phyloP scores from a whole-genome alignment of 768 basidiomycete species.

The Neoboletus subvelutipes region DNA sequence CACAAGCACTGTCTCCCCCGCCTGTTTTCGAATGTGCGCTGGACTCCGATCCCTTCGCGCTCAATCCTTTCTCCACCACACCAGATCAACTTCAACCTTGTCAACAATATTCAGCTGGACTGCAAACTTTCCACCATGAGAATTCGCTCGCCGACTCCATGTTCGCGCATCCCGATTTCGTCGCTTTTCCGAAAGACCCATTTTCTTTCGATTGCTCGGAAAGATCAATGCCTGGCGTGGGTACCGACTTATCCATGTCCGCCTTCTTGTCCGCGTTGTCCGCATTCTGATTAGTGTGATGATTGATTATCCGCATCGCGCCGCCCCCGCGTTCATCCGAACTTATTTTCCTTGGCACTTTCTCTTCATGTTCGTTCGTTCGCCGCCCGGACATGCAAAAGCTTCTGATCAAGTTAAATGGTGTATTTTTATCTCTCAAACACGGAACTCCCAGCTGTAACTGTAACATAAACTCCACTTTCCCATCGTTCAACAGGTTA shows the following conservation, averaged over 20 bases:
- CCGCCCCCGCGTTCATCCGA: constrained; percentile 9
- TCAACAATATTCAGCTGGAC: constrained; percentile 21
- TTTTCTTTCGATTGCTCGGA: constrained; percentile 27
- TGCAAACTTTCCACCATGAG: constrained; percentile 22
- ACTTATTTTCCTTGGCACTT: not conserved
- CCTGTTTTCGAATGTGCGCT: constrained; percentile 24
- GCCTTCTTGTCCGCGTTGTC: constrained; percentile 33
- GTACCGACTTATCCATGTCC: constrained; percentile 31
- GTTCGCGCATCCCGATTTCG: constrained; percentile 24
- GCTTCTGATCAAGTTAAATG: constrained; percentile 9
- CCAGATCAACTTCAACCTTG: constrained; percentile 14
- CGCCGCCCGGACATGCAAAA: constrained; percentile 1
- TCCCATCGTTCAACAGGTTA: not conserved
- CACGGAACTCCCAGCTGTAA: constrained; percentile 22
- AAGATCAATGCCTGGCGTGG: constrained; percentile 24
- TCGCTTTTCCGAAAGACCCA: constrained; percentile 22
- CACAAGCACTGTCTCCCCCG: constrained; percentile 36
- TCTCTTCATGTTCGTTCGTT: constrained; percentile 4
- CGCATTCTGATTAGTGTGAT: constrained; percentile 24
- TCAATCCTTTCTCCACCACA: constrained; percentile 20
- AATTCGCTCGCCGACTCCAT: constrained; percentile 9
- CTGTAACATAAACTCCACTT: constrained; percentile 21
- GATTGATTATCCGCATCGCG: not conserved
- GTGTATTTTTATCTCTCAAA: constrained; percentile 30
- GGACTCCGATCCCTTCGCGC: constrained; percentile 21